phyloP scores from a whole-genome alignment of 1,139 yeast species.

The Magnusiomyces tetraspermus region DNA sequence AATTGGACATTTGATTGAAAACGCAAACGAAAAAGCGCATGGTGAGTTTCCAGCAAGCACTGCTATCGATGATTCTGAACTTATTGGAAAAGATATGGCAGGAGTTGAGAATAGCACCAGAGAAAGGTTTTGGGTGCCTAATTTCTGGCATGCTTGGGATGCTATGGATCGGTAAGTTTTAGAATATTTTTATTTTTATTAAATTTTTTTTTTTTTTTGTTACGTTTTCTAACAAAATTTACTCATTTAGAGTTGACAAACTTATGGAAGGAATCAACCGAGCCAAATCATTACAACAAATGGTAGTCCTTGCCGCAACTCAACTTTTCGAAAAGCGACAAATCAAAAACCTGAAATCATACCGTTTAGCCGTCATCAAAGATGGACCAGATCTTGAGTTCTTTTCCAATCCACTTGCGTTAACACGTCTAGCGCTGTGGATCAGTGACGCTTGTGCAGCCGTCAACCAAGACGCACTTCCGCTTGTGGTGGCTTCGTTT shows the following conservation, averaged over 20 bases:
- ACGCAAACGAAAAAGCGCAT: constrained; percentile 13
- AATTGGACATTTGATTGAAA: constrained; percentile 25
- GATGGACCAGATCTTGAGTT: constrained; percentile 79
- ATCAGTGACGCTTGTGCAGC: constrained; percentile 83
- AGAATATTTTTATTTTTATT: no score
- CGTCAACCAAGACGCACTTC: constrained; percentile 56
- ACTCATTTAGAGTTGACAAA: constrained; percentile 38
- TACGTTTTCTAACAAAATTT: constrained; percentile 28
- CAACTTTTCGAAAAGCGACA: constrained; percentile 74
- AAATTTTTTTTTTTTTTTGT: not conserved
- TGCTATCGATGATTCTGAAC: constrained; percentile 12
- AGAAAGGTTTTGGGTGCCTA: constrained; percentile 71
- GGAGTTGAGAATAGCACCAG: constrained; percentile 32
- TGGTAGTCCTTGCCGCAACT: constrained; percentile 83
- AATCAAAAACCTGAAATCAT: constrained; percentile 69
- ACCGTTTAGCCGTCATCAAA: constrained; percentile 76
- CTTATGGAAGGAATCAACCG: constrained; percentile 62
- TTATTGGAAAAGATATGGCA: constrained; percentile 12
- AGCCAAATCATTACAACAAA: constrained; percentile 74
- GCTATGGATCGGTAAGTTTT: constrained; percentile 47
- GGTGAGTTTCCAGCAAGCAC: constrained; percentile 9
- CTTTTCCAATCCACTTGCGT: constrained; percentile 77
- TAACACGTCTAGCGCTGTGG: constrained; percentile 84
- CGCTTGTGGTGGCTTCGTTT: constrained; percentile 80
- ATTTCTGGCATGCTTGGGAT: constrained; percentile 96